A percentile compares a stretch with the other conserved stretches of the same genome.
Evolutionary conservation across 306 rosid species (phyloP).

Genomic region (Hippophae tibetana): DNA sequence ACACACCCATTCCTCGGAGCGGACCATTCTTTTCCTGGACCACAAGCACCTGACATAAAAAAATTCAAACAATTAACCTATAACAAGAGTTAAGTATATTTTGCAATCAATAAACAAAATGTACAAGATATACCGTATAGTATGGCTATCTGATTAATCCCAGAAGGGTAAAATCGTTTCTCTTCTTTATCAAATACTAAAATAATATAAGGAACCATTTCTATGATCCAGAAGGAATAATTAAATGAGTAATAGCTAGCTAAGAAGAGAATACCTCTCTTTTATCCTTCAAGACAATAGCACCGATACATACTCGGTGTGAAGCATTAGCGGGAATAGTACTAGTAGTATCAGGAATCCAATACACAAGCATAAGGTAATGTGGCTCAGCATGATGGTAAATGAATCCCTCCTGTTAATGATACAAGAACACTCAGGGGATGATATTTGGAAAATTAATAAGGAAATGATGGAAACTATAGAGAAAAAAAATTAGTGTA

Average conservation of each 20-base stretch:
- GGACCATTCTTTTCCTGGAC: conserved; percentile 79
- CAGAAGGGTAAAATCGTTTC: no score
- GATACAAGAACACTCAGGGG: neutral
- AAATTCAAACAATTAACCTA: conserved; percentile 13
- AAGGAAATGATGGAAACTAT: neutral
- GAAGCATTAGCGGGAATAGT: conserved; percentile 82
- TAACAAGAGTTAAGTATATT: neutral
- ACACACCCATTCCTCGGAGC: conserved; percentile 55
- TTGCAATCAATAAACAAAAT: no score
- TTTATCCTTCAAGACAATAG: conserved; percentile 57
- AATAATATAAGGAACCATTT: no score
- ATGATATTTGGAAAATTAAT: neutral
- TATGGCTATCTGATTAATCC: no score
- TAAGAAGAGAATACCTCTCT: conserved; percentile 47
- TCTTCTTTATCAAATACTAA: no score
- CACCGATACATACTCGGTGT: conserved; percentile 67
- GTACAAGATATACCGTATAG: no score
- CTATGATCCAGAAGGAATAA: no score
- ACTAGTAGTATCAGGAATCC: conserved; percentile 56
- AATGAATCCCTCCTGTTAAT: conserved; percentile 65
- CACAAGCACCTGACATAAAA: conserved; percentile 44
- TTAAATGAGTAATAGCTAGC: no score
- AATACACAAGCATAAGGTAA: conserved; percentile 71
- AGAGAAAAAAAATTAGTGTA: neutral
- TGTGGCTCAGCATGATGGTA: conserved; percentile 91